Conservation (phyloP, 176 grass and related monocot genomes). For the Oryza nivara region DNA sequence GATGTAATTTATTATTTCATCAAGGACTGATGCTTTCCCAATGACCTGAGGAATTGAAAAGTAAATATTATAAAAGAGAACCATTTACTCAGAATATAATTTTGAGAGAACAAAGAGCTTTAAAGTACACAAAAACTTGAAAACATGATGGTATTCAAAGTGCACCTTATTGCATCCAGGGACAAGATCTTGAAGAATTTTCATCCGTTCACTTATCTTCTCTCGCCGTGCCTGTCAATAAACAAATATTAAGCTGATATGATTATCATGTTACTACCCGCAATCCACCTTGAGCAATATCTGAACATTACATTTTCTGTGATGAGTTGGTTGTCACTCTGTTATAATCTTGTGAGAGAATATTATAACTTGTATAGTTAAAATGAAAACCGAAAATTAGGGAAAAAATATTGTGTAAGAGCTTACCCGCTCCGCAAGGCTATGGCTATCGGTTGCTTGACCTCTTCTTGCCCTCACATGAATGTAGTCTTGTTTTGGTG, state of each 20-base stretch:
- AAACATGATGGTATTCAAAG: not conserved
- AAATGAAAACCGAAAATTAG: not conserved
- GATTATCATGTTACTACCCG: not conserved
- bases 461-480: conserved; percentile 86
- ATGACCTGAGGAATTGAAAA: conserved; percentile 59
- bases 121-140: not conserved
- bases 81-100: conserved; percentile 25
- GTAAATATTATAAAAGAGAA: not conserved
- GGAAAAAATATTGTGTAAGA: not conserved
- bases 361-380: conserved; percentile 7
- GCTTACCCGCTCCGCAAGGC: conserved; percentile 85
- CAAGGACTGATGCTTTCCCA: conserved; percentile 83
- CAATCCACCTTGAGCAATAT: not conserved
- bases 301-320: not conserved
- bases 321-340: conserved; percentile 5
- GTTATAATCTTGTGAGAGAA: not conserved
- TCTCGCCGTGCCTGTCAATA: conserved; percentile 69
- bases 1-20: conserved; percentile 96
- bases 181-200: conserved; percentile 81
- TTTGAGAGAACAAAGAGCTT: not conserved
- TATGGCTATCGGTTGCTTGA: conserved; percentile 86
- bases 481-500: conserved; percentile 75
- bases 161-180: conserved; percentile 86
- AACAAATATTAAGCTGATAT: conserved; percentile 23
- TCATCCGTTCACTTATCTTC: conserved; percentile 90